Percentiles rank a stretch among this genome's conserved stretches.
Conservation (phyloP, 2,329 filamentous ascomycete species). For the Pseudonectria buxi region DNA sequence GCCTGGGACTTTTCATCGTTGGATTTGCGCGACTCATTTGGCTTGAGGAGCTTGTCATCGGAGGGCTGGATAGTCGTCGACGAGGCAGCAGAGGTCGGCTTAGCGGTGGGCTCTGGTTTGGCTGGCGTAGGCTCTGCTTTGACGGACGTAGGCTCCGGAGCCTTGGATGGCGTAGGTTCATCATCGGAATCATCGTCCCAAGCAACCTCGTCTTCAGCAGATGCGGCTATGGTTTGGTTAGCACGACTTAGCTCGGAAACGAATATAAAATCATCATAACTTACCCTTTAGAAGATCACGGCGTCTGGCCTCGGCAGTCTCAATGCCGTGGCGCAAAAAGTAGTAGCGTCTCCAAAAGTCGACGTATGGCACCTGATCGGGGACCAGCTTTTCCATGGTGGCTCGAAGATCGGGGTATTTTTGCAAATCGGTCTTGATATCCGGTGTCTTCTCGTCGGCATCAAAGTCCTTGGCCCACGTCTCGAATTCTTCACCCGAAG, state of each 20-base stretch:
- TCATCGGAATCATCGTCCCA: conserved; percentile 40
- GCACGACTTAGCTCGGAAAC: conserved; percentile 5
- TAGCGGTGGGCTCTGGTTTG: conserved; percentile 24
- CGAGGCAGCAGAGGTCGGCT: conserved; percentile 46
- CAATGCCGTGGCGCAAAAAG: conserved; percentile 85
- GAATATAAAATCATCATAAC: conserved; percentile 18
- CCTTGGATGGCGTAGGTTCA: conserved; percentile 7
- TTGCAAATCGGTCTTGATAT: conserved; percentile 74
- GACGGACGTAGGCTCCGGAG: conserved; percentile 30
- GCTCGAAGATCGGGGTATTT: conserved; percentile 77
- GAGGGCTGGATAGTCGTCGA: conserved; percentile 55
- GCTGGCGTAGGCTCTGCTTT: conserved; percentile 12
- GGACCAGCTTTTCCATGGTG: conserved; percentile 96
- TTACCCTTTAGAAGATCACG: conserved; percentile 86
- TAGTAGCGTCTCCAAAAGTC: conserved; percentile 96
- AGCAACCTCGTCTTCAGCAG: conserved; percentile 63
- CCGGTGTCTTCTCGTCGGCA: conserved; percentile 74
- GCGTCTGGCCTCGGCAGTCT: conserved; percentile 83
- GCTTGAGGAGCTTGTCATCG: conserved; percentile 46
- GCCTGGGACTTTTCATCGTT: conserved; percentile 86
- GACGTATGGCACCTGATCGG: conserved; percentile 79
- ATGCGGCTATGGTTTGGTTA: conserved; percentile 45
- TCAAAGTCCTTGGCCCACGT: conserved; percentile 70
- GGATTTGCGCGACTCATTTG: conserved; percentile 61
- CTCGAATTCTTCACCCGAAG: conserved; percentile 66